Evolutionary conservation across 257 asterid genomes (phyloP).

Genomic region (Solanum rostratum): DNA sequence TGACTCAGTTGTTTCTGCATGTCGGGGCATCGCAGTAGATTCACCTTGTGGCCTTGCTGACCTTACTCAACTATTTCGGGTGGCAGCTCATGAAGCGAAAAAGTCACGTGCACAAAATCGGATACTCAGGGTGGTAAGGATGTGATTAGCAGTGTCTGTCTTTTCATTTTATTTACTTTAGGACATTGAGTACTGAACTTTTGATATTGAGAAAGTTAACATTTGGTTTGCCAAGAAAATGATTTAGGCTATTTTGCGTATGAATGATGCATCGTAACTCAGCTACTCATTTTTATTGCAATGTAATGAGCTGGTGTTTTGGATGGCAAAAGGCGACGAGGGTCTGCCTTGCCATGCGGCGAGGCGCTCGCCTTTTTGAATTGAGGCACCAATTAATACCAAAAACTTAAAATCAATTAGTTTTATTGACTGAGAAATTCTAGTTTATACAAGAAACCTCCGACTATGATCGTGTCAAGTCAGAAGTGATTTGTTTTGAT

Average conservation of each 20-base stretch:
- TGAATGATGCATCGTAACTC: neutral
- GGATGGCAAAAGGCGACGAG: no score
- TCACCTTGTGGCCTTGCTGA: constrained; percentile 56
- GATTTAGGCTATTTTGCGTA: neutral
- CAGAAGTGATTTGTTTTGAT: neutral
- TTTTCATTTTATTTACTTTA: neutral
- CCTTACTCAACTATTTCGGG: constrained; percentile 73
- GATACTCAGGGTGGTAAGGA: constrained; percentile 78
- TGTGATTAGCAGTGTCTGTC: neutral
- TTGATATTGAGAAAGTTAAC: neutral
- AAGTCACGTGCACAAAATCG: constrained; percentile 81
- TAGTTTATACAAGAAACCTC: neutral
- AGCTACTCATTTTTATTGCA: neutral
- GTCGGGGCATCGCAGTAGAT: constrained; percentile 47
- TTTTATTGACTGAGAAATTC: neutral
- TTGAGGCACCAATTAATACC: no score
- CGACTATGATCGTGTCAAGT: neutral
- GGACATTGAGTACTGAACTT: neutral
- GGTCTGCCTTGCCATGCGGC: no score
- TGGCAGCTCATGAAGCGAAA: constrained; percentile 87
- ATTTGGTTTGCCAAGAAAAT: neutral
- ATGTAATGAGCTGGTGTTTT: no score
- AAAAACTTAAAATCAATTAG: no score
- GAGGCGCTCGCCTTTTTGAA: no score
- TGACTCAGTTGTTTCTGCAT: constrained; percentile 54